Conservation (phyloP, 1,139 yeast species). For the Komagataea norvegica region DNA sequence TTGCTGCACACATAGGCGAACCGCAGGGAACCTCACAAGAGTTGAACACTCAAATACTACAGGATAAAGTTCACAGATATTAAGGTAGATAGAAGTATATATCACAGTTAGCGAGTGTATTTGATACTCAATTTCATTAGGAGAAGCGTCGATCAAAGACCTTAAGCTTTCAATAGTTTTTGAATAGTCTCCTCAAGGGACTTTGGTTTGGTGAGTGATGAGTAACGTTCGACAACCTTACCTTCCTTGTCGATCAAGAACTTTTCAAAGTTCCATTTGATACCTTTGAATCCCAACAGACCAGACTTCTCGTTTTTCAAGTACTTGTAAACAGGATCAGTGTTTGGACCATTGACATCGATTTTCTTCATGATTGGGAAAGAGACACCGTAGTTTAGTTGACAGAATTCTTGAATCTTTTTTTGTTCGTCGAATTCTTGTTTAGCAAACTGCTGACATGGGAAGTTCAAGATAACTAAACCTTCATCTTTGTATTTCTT, state of each 20-base stretch:
- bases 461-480: slow-evolving; percentile 82
- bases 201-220: slow-evolving; percentile 65
- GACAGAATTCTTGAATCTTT: slow-evolving; percentile 62
- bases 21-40: too few species aligned
- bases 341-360: slow-evolving; percentile 80
- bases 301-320: slow-evolving; percentile 61
- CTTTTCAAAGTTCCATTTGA: slow-evolving; percentile 96
- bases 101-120: too few species aligned
- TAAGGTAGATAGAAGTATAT: too few species aligned
- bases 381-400: slow-evolving; percentile 68
- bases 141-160: background rate
- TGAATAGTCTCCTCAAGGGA: slow-evolving; percentile 47
- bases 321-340: slow-evolving; percentile 76
- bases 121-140: too few species aligned
- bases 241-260: slow-evolving; percentile 74
- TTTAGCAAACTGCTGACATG: slow-evolving; percentile 83
- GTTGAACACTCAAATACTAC: too few species aligned
- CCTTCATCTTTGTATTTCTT: slow-evolving; percentile 73
- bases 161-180: slow-evolving; percentile 33
- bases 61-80: background rate
- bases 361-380: slow-evolving; percentile 86
- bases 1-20: background rate
- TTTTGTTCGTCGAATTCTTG: slow-evolving; percentile 80
- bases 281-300: slow-evolving; percentile 57
- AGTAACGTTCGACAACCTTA: slow-evolving; percentile 63